Conservation (phyloP, 495 filamentous ascomycete genomes). For the Penicillium chermesinum region DNA sequence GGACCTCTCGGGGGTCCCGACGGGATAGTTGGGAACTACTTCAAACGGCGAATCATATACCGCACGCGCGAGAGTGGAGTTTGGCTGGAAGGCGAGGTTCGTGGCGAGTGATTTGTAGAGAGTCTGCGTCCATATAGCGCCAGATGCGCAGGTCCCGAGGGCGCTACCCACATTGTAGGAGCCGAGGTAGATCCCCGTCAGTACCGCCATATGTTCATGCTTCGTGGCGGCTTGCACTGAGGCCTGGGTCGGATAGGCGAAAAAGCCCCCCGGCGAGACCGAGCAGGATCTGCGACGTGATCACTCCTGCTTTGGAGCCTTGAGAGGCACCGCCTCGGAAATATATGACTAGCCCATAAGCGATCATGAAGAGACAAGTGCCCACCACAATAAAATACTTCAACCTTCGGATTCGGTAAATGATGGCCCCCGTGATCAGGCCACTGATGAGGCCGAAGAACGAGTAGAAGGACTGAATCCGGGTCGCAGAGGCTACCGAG, state of each 20-base stretch:
- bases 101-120: constrained; percentile 31
- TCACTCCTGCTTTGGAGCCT: constrained; percentile 34
- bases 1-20: constrained; percentile 4
- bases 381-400: constrained; percentile 41
- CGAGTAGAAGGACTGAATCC: constrained; percentile 6
- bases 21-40: constrained; percentile 1
- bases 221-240: constrained; percentile 31
- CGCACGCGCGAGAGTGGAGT: constrained; percentile 1
- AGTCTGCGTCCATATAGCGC: constrained; percentile 48
- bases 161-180: constrained; percentile 48
- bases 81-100: constrained; percentile 1
- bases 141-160: constrained; percentile 43
- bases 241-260: constrained; percentile 31
- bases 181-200: constrained; percentile 43
- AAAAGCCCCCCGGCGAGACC: constrained; percentile 44
- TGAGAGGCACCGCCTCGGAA: constrained; percentile 33
- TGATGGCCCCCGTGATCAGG: constrained; percentile 32
- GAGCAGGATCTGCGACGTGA: constrained; percentile 42
- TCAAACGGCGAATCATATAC: constrained; percentile 8
- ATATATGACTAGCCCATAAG: constrained; percentile 39
- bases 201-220: constrained; percentile 45
- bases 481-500: constrained; percentile 5
- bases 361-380: constrained; percentile 35
- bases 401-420: constrained; percentile 39
- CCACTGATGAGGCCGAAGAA: constrained; percentile 7